phyloP scores from a whole-genome alignment of 257 asterid genomes.

The Mentha longifolia region DNA sequence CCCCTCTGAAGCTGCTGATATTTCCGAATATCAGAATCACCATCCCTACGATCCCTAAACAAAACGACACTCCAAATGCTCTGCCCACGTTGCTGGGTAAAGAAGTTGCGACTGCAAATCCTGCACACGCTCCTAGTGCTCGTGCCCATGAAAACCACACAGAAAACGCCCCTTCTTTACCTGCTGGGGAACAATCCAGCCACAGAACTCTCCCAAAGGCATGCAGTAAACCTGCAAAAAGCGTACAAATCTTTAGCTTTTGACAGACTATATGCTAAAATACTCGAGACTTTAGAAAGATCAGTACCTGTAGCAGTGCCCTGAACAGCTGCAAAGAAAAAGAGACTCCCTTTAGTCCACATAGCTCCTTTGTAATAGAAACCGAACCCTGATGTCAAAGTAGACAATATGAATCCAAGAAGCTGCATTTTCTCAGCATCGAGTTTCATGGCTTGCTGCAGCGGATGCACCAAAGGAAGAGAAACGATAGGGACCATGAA shows the following conservation, averaged over 20 bases:
- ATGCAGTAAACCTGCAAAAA: constrained; percentile 60
- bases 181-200: constrained; percentile 84
- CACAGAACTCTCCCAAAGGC: constrained; percentile 82
- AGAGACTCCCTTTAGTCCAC: constrained; percentile 60
- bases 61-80: constrained; percentile 69
- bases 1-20: constrained; percentile 79
- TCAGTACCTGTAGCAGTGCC: constrained; percentile 64
- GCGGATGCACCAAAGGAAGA: constrained; percentile 69
- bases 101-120: constrained; percentile 70
- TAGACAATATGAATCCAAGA: constrained; percentile 67
- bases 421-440: constrained; percentile 96
- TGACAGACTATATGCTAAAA: not conserved
- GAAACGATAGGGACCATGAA: constrained; percentile 76
- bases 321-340: constrained; percentile 70
- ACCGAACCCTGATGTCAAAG: constrained; percentile 76
- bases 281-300: not conserved
- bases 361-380: constrained; percentile 54
- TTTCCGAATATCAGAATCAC: constrained; percentile 74
- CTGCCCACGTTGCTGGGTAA: constrained; percentile 58
- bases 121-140: constrained; percentile 69
- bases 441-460: constrained; percentile 61
- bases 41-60: constrained; percentile 59
- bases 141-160: constrained; percentile 87
- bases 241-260: not conserved
- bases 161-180: constrained; percentile 88